These are phyloP conservation scores for Clarireedia paspali DNA, from an alignment of 2,329 filamentous ascomycete species.

Conservation along the genomic window DNA sequence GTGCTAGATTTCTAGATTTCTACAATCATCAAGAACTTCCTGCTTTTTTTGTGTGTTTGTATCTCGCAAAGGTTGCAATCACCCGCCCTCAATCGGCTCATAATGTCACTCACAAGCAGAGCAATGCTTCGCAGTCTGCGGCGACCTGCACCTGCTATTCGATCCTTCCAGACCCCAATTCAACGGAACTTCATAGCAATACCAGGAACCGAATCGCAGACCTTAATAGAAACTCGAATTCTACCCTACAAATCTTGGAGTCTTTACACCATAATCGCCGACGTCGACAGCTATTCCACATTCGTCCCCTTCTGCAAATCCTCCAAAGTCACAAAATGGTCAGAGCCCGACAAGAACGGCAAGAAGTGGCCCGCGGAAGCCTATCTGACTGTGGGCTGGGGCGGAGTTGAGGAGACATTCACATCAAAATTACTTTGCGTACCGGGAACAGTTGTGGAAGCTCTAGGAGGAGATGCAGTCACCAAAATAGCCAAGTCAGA, in stretches of 20 bases:
- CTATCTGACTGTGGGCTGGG: constrained; percentile 78
- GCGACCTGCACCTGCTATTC: constrained; percentile 15
- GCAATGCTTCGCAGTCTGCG: constrained; percentile 19
- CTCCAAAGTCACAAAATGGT: constrained; percentile 71
- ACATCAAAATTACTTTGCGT: constrained; percentile 73
- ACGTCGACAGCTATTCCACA: constrained; percentile 72
- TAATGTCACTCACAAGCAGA: constrained; percentile 16
- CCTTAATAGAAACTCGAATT: constrained; percentile 63
- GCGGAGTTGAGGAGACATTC: constrained; percentile 75
- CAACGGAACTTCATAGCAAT: constrained; percentile 37
- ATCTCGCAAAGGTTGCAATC: not conserved
- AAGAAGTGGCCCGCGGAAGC: constrained; percentile 64
- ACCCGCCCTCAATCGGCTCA: not conserved
- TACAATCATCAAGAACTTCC: not conserved
- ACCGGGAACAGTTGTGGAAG: constrained; percentile 65
- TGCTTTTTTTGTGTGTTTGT: not conserved
- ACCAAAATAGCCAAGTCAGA: constrained; percentile 35
- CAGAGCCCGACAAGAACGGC: constrained; percentile 40
- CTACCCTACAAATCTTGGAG: constrained; percentile 64
- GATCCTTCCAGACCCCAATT: constrained; percentile 9
- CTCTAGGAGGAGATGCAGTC: constrained; percentile 54
- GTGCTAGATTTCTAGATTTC: not conserved
- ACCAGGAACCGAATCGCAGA: constrained; percentile 42
- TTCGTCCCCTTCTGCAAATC: constrained; percentile 90
- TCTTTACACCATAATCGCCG: constrained; percentile 81